These are phyloP conservation scores for Aspergillus novoparasiticus DNA, from an alignment of 2,329 filamentous ascomycete species.

Conservation along the genomic window DNA sequence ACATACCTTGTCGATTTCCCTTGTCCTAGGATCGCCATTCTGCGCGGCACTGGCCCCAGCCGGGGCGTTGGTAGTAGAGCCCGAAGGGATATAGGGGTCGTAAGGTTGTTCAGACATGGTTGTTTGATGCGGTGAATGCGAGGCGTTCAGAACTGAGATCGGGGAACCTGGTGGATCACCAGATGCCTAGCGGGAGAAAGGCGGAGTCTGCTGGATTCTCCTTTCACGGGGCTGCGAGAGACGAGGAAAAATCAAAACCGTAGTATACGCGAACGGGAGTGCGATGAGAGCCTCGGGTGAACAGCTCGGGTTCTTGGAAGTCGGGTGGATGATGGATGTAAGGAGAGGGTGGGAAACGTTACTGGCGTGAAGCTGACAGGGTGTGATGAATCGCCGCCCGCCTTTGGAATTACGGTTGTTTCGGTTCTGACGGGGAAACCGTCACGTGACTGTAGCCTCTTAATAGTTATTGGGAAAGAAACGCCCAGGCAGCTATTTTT, in stretches of 20 bases:
- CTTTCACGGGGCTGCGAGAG: slow-evolving; percentile 10
- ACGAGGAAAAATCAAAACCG: slow-evolving; percentile 9
- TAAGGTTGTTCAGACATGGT: slow-evolving; percentile 70
- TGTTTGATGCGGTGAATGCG: slow-evolving; percentile 20
- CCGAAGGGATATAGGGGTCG: slow-evolving; percentile 84
- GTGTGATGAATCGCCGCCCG: slow-evolving; percentile 28
- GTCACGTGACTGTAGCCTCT: slow-evolving; percentile 23
- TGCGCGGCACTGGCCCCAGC: slow-evolving; percentile 53
- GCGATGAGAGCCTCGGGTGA: slow-evolving; percentile 3
- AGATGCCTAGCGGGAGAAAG: slow-evolving; percentile 18
- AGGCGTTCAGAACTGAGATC: slow-evolving; percentile 10
- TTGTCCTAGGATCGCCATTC: slow-evolving; percentile 66
- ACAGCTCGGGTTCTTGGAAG: slow-evolving; percentile 1
- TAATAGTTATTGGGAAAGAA: slow-evolving; percentile 13
- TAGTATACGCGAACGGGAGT: background rate
- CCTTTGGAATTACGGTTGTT: slow-evolving; percentile 28
- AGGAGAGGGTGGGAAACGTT: slow-evolving; percentile 12
- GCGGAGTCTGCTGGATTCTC: slow-evolving; percentile 16
- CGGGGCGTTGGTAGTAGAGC: slow-evolving; percentile 45
- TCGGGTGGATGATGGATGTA: slow-evolving; percentile 12
- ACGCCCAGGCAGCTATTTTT: slow-evolving; percentile 23
- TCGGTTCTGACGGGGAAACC: slow-evolving; percentile 27
- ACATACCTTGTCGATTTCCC: slow-evolving; percentile 84
- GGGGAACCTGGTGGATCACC: slow-evolving; percentile 22
- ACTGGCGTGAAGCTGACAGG: slow-evolving; percentile 28